A percentile compares a stretch with the other conserved stretches of the same genome.
Evolutionary conservation across 441 rosid genomes (phyloP).

Genomic region (Mallotus repandus): DNA sequence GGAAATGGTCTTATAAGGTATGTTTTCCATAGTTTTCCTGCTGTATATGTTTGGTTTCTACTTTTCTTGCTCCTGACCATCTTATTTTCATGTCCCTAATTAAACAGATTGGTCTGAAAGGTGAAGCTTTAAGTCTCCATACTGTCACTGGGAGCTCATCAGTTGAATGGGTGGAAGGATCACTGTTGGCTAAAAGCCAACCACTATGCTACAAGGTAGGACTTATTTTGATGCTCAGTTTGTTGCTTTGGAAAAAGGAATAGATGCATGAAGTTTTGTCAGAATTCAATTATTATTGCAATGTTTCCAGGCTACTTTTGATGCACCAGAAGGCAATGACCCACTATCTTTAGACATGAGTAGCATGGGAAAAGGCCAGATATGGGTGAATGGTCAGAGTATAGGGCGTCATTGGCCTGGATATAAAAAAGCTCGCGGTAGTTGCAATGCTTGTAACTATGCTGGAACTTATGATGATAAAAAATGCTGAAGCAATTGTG

Average conservation of each 20-base stretch:
- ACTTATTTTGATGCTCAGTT: background rate
- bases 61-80: background rate
- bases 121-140: constrained; percentile 77
- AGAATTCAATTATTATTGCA: background rate
- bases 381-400: constrained; percentile 91
- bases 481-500: constrained; percentile 82
- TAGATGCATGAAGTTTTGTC: constrained; percentile 4
- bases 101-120: constrained; percentile 63
- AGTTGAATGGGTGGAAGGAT: constrained; percentile 84
- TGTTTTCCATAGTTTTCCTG: constrained; percentile 1
- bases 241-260: background rate
- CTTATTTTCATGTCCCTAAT: constrained; percentile 1
- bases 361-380: constrained; percentile 95
- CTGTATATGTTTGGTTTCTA: background rate
- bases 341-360: constrained; percentile 92
- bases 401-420: constrained; percentile 97
- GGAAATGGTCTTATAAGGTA: constrained; percentile 96
- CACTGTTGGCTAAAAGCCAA: constrained; percentile 62
- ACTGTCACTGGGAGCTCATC: constrained; percentile 78
- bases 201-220: constrained; percentile 91
- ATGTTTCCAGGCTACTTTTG: constrained; percentile 62
- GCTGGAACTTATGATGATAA: constrained; percentile 67
- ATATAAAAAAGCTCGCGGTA: constrained; percentile 71
- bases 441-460: constrained; percentile 67
- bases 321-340: constrained; percentile 71